These are phyloP conservation scores for Annona cherimola DNA, from an alignment of 164 flowering plant genomes.

Conservation along the genomic window DNA sequence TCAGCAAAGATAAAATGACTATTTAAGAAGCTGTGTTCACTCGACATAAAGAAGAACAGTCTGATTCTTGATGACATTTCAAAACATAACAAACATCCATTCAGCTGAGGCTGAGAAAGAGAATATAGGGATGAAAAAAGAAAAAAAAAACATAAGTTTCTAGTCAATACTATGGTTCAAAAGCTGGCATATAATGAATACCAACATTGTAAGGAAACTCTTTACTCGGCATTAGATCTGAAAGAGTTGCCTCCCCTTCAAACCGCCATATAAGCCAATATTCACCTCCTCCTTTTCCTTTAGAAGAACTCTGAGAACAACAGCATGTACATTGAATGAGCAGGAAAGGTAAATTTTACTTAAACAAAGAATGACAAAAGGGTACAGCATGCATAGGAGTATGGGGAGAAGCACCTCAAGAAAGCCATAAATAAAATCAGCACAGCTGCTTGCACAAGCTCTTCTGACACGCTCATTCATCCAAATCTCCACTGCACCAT, in stretches of 20 bases:
- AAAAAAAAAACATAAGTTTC: neutral
- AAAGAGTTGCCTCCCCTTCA: constrained; percentile 89
- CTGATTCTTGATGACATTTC: no score
- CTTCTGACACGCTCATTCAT: constrained; percentile 96
- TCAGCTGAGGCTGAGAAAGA: neutral
- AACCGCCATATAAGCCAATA: constrained; percentile 96
- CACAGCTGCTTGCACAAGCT: constrained; percentile 94
- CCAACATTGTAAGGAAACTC: constrained; percentile 98
- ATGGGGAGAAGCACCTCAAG: constrained; percentile 62
- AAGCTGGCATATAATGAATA: constrained; percentile 20
- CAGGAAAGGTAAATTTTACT: neutral
- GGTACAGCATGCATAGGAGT: constrained; percentile 16
- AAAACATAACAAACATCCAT: no score
- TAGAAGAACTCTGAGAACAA: constrained; percentile 64
- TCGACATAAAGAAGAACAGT: no score
- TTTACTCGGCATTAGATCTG: constrained; percentile 78
- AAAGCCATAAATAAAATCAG: constrained; percentile 90
- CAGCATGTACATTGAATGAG: neutral
- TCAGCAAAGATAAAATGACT: no score
- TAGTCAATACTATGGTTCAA: neutral
- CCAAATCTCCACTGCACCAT: constrained; percentile 99
- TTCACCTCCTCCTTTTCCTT: constrained; percentile 50
- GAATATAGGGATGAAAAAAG: neutral
- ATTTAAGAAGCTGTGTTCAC: no score
- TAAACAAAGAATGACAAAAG: constrained; percentile 4